phyloP scores from a whole-genome alignment of 2,329 filamentous ascomycete genomes.

The Apiospora koreana region DNA sequence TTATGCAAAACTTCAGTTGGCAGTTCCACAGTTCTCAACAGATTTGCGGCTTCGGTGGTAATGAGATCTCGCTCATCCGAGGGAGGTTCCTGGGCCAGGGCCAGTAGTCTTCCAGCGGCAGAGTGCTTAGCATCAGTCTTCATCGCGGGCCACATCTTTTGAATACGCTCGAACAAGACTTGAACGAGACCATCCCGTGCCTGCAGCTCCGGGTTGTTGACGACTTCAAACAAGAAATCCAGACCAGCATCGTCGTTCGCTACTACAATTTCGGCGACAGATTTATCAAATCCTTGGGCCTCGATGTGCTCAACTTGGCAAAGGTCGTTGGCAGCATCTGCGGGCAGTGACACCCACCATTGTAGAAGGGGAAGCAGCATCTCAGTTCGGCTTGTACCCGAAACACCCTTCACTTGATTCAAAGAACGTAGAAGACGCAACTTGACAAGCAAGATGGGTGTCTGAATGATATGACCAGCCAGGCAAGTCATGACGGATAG shows the following conservation, averaged over 20 bases:
- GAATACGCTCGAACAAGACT: conserved; percentile 69
- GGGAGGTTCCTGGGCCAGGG: conserved; percentile 53
- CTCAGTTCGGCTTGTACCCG: conserved; percentile 68
- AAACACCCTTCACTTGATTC: conserved; percentile 71
- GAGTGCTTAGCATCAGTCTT: conserved; percentile 63
- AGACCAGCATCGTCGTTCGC: conserved; percentile 55
- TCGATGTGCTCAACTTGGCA: conserved; percentile 49
- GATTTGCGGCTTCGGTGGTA: conserved; percentile 65
- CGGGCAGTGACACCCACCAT: conserved; percentile 63
- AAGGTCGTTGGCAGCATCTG: conserved; percentile 49
- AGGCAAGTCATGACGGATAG: conserved; percentile 70
- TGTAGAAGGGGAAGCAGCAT: conserved; percentile 75
- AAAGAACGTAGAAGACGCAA: conserved; percentile 70
- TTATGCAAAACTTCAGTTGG: conserved; percentile 70
- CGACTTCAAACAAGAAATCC: conserved; percentile 50
- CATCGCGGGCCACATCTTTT: conserved; percentile 71
- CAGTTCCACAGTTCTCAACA: conserved; percentile 72
- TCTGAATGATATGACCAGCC: conserved; percentile 68
- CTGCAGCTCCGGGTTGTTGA: conserved; percentile 42
- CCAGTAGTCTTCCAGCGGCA: conserved; percentile 64
- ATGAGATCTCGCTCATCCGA: conserved; percentile 41
- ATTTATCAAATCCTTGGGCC: conserved; percentile 41
- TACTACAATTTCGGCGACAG: conserved; percentile 53
- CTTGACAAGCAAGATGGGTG: conserved; percentile 71
- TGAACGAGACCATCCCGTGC: conserved; percentile 58